Percentiles rank a stretch among this genome's conserved stretches.
Evolutionary conservation across 2,329 filamentous ascomycete genomes (phyloP).

Genomic region (Alternaria arborescens): DNA sequence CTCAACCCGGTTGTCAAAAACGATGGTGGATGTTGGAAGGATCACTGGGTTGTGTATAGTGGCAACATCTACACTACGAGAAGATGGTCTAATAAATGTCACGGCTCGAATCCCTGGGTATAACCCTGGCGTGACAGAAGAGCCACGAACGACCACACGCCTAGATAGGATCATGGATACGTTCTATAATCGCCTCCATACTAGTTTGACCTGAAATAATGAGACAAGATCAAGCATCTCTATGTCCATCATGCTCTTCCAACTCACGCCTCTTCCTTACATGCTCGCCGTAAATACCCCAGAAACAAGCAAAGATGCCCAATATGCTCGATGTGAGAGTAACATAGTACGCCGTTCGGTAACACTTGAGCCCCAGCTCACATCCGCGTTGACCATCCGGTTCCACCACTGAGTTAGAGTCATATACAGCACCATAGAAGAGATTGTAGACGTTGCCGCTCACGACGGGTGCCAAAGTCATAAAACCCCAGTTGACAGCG

Average conservation of each 20-base stretch:
- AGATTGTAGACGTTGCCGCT: constrained; percentile 93
- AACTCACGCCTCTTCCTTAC: constrained; percentile 41
- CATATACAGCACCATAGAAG: constrained; percentile 85
- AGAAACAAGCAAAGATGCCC: constrained; percentile 74
- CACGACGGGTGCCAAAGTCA: constrained; percentile 88
- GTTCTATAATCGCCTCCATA: not conserved
- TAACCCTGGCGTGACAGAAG: too few species aligned
- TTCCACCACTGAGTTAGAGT: constrained; percentile 76
- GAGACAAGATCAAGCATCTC: constrained; percentile 33
- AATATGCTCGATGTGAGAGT: constrained; percentile 76
- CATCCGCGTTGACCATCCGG: constrained; percentile 77
- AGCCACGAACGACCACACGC: not conserved
- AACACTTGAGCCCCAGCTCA: constrained; percentile 79
- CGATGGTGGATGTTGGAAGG: not conserved
- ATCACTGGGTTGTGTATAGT: not conserved
- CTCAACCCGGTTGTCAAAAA: not conserved
- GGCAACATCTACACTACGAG: not conserved
- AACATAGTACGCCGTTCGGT: constrained; percentile 79
- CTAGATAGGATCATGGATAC: not conserved
- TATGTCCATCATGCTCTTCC: constrained; percentile 42
- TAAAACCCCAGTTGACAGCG: constrained; percentile 94
- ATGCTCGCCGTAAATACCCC: constrained; percentile 71
- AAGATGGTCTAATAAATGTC: not conserved
- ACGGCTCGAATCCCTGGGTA: not conserved
- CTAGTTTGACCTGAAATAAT: not conserved